Percentiles rank a stretch among this genome's conserved stretches.
Conservation (phyloP, 179 eudicot genomes). For the Carnegiea gigantea region DNA sequence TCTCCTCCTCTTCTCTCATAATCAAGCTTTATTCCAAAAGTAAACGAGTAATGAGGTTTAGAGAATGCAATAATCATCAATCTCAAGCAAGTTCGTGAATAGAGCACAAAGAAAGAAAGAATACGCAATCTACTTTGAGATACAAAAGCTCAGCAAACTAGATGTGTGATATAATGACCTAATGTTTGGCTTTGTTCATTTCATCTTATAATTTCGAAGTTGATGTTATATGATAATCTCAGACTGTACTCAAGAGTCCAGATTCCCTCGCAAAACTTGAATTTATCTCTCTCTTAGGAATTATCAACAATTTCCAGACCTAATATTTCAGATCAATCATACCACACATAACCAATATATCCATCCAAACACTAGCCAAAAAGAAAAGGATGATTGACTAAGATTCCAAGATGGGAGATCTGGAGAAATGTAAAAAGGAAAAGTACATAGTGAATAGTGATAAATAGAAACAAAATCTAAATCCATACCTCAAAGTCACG, state of each 20-base stretch:
- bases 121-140: not conserved
- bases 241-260: not conserved
- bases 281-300: not conserved
- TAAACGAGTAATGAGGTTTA: conserved; percentile 7
- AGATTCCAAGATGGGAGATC: not conserved
- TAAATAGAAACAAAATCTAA: not conserved
- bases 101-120: not conserved
- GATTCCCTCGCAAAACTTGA: not conserved
- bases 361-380: not conserved
- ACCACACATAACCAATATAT: not conserved
- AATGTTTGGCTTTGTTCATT: not conserved
- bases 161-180: not conserved
- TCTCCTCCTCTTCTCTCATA: conserved; percentile 53
- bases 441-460: not conserved
- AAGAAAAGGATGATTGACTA: not conserved
- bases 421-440: not conserved
- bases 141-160: not conserved
- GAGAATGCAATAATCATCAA: not conserved
- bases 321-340: not conserved
- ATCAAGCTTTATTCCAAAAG: conserved; percentile 55
- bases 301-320: not conserved
- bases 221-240: not conserved
- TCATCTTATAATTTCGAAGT: not conserved
- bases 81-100: not conserved
- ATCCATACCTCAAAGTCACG: not conserved